Evolutionary conservation across 176 grass and related monocot genomes (phyloP), one percentile per base, ranked within the genome.

Genomic region (Oryza coarctata): DNA sequence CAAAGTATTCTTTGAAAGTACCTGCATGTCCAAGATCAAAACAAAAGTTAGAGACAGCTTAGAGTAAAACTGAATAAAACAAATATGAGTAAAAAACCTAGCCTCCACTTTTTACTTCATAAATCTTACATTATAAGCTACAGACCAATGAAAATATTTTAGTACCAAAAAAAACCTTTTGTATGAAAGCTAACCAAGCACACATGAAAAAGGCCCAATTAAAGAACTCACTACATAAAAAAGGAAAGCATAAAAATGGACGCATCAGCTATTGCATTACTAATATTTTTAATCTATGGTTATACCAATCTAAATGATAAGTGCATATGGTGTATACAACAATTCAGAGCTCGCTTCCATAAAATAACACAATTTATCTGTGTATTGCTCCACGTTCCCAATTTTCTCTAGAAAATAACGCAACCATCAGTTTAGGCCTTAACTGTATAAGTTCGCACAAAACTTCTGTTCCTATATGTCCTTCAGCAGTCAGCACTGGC

Each of bases 1-100:
- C 91, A 67, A 97, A 97, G 85, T 97, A 87, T 27, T 84, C 89
- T 82, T 85, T 91, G 80, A 94, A 97, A 45, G 85, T 84, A 71
- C 72, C 94, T 97, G 84, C 55, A 87, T 62, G 17, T 74, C 65
- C 55, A 36, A 64, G 11, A 47, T 63, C 4, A 18, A 39, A 50
- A 61, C 0, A 75, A 80, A 82, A 70, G 27, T 80, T 68, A 49
- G 10, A 58, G 0, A 36, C 74, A 29, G 26, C 31, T 34, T 26
- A 36, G 20, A 28, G 52, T 32, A 41, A 32, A 25, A 22, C 50
- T 22, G 20, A 77, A 66, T 60, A 61, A 25, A 76, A 70, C 44
- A 70, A 47, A 41, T 15, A 52, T 22, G 6, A 77, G 33, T 36
- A 15, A 3, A 36, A 29, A 65, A 12, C 14, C 12, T 30, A 17